phyloP scores from a whole-genome alignment of 192 early-diverging fungal species.

The Jimgerdemannia flammicorona region DNA sequence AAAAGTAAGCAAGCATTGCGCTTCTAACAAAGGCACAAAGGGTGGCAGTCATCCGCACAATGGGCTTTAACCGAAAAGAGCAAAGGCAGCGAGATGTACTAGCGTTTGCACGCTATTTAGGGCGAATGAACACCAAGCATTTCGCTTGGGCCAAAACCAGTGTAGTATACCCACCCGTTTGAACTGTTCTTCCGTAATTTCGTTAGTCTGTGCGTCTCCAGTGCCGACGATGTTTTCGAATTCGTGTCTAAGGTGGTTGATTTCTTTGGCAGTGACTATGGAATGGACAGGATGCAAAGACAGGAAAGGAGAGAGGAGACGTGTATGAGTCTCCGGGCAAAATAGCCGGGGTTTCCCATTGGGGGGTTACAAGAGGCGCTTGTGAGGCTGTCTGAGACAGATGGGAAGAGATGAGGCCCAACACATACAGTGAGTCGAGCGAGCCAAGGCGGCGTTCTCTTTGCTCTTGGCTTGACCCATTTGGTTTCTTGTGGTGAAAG shows the following conservation, averaged over 20 bases:
- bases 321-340: background rate
- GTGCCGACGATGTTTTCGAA: constrained; percentile 32
- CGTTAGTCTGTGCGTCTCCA: constrained; percentile 26
- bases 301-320: background rate
- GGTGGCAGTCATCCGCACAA: too few species aligned
- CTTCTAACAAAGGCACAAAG: too few species aligned
- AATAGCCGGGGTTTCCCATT: background rate
- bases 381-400: background rate
- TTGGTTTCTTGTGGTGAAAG: background rate
- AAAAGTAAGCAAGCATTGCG: background rate
- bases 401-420: background rate
- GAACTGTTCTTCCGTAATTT: constrained; percentile 68
- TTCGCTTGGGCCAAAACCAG: constrained; percentile 14
- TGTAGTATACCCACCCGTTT: constrained; percentile 47
- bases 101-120: too few species aligned
- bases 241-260: constrained; percentile 41
- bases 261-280: constrained; percentile 47
- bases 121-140: too few species aligned
- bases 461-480: constrained; percentile 53
- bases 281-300: background rate
- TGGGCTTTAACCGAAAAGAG: too few species aligned
- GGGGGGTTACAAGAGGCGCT: background rate
- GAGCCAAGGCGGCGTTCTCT: constrained; percentile 44
- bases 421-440: constrained; percentile 44
- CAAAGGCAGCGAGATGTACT: too few species aligned